A percentile compares a stretch with the other conserved stretches of the same genome.
phyloP scores from a whole-genome alignment of 106 monocot genomes.

The Dendrobium officinale region DNA sequence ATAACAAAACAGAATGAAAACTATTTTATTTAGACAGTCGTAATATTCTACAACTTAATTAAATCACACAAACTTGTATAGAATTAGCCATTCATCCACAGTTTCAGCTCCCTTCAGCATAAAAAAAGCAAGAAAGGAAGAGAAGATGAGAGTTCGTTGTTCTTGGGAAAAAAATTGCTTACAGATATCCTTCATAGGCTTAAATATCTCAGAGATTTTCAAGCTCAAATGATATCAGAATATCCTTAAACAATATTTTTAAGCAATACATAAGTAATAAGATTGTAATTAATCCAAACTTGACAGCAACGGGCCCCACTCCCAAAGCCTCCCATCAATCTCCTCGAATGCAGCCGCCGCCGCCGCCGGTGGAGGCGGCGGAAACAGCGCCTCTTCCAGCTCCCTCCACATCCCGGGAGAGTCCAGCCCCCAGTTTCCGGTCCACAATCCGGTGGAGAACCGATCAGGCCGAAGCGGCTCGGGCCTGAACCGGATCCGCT shows the following conservation, averaged over 20 bases:
- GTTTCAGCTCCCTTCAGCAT: background rate
- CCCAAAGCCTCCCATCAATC: background rate
- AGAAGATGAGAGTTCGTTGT: background rate
- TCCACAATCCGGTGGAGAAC: background rate
- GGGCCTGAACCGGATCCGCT: slow-evolving; percentile 15
- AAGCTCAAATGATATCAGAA: too few relatives aligned
- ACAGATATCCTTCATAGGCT: too few relatives aligned
- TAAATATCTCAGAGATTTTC: too few relatives aligned
- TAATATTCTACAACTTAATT: background rate
- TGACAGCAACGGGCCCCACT: background rate
- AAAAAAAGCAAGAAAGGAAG: background rate
- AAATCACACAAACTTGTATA: background rate
- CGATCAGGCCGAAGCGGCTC: background rate
- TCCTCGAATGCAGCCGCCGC: background rate
- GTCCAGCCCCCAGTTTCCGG: slow-evolving; percentile 23
- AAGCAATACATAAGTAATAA: background rate
- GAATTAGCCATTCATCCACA: background rate
- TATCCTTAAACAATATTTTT: too few relatives aligned
- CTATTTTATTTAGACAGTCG: background rate
- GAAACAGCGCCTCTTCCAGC: slow-evolving; percentile 65
- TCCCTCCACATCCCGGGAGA: slow-evolving; percentile 79
- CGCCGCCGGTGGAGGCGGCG: slow-evolving; percentile 22
- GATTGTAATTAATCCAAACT: background rate
- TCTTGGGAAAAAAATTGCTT: too few relatives aligned
- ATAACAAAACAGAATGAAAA: background rate